phyloP scores from a whole-genome alignment of 2,329 filamentous ascomycete genomes.

The Penicillium verrucosum region DNA sequence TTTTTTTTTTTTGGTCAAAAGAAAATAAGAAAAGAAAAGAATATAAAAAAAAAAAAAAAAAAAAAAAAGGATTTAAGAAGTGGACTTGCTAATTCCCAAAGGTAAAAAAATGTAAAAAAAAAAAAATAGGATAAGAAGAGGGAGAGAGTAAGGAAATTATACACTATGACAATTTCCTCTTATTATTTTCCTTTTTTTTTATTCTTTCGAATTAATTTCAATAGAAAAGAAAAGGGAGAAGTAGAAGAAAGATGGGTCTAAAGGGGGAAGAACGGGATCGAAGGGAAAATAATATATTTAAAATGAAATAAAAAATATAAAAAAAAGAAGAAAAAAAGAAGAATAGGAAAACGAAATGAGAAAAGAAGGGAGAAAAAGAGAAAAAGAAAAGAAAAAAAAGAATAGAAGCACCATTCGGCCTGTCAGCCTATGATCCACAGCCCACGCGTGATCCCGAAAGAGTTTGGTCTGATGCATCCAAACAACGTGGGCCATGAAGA shows the following conservation, averaged over 20 bases:
- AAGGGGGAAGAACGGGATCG: conserved; percentile 3
- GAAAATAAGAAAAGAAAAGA: conserved; percentile 9
- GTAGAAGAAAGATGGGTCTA: neutral
- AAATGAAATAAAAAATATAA: too few relatives aligned
- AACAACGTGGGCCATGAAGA: conserved; percentile 39
- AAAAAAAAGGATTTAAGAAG: conserved; percentile 9
- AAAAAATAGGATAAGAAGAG: neutral
- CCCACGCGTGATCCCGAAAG: conserved; percentile 36
- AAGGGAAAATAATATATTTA: neutral
- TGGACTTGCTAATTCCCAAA: conserved; percentile 5
- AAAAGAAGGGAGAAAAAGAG: neutral
- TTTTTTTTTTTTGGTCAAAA: neutral
- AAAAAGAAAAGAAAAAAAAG: conserved; percentile 3
- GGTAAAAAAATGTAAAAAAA: conserved; percentile 1
- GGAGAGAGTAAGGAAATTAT: conserved; percentile 11
- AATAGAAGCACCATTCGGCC: conserved; percentile 30
- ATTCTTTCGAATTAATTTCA: conserved; percentile 7
- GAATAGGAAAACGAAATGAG: conserved; percentile 8
- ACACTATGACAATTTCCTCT: conserved; percentile 10
- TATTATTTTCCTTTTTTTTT: neutral
- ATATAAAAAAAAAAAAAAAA: conserved; percentile 3
- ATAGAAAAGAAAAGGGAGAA: conserved; percentile 10
- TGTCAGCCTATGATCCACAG: conserved; percentile 39
- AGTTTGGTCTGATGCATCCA: conserved; percentile 38
- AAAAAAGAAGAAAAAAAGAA: neutral